Evolutionary conservation across 768 basidiomycete genomes (phyloP).

Genomic region (Lactarius vividus): DNA sequence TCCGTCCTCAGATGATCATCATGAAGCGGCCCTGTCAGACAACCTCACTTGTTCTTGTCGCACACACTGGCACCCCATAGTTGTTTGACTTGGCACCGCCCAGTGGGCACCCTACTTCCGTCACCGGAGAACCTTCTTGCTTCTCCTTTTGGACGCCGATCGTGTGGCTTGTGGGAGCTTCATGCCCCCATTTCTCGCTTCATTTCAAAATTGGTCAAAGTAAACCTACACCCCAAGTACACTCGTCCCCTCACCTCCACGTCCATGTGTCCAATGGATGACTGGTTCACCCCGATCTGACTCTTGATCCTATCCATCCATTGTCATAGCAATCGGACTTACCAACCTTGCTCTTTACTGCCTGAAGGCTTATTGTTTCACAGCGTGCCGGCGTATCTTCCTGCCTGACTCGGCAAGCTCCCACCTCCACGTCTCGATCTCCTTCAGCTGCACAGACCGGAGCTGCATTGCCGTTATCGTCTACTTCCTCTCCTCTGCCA

Average conservation of each 20-base stretch:
- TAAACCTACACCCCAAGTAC: background rate
- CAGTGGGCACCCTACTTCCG: slow-evolving; percentile 7
- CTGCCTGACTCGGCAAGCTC: slow-evolving; percentile 11
- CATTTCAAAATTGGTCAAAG: slow-evolving; percentile 9
- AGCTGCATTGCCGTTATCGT: slow-evolving; percentile 6
- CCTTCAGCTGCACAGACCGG: slow-evolving; percentile 7
- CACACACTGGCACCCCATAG: slow-evolving; percentile 1
- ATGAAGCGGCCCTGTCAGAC: slow-evolving; percentile 12
- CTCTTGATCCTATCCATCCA: slow-evolving; percentile 9
- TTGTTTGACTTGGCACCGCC: slow-evolving; percentile 10
- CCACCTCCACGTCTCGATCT: background rate
- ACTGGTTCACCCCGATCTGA: background rate
- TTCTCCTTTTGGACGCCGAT: slow-evolving; percentile 15
- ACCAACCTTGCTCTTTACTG: background rate
- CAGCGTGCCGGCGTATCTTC: slow-evolving; percentile 8
- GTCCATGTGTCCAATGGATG: background rate
- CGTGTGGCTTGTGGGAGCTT: slow-evolving; percentile 8
- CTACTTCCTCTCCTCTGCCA: background rate
- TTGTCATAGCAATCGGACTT: slow-evolving; percentile 12
- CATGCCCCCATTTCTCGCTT: slow-evolving; percentile 12
- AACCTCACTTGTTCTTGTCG: slow-evolving; percentile 3
- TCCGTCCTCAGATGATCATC: slow-evolving; percentile 21
- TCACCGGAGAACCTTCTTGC: slow-evolving; percentile 3
- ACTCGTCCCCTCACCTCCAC: too few species aligned
- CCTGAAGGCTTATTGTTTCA: slow-evolving; percentile 2